Conservation (phyloP, 345 rosid genomes). For the Brassica incana region DNA sequence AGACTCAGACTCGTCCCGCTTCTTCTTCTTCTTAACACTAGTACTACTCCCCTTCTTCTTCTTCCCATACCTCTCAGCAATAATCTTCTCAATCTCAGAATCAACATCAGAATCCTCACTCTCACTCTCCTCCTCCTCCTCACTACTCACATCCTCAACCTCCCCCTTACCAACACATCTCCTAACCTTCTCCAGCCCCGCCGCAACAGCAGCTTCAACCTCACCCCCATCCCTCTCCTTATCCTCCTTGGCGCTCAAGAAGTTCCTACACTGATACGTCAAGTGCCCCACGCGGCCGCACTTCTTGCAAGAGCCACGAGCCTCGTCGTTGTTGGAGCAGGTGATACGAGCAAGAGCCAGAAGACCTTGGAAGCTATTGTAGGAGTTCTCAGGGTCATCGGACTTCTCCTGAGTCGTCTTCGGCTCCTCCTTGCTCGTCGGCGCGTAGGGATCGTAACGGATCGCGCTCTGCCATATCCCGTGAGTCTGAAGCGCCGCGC, state of each 20-base stretch:
- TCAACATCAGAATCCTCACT: conserved; percentile 80
- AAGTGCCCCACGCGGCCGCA: conserved; percentile 97
- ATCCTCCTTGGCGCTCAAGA: conserved; percentile 77
- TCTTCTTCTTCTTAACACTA: conserved; percentile 42
- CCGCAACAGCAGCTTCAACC: conserved; percentile 61
- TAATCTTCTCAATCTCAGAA: conserved; percentile 85
- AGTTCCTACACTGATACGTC: conserved; percentile 85
- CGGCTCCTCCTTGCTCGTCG: conserved; percentile 67
- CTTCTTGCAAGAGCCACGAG: conserved; percentile 88
- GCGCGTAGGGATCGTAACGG: conserved; percentile 95
- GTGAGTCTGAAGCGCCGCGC: conserved; percentile 96
- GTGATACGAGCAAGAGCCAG: conserved; percentile 83
- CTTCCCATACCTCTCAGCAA: conserved; percentile 76
- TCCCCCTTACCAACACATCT: conserved; percentile 53
- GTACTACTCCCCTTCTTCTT: conserved; percentile 30
- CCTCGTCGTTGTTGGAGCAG: conserved; percentile 72
- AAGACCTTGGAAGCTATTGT: conserved; percentile 80
- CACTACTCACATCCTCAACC: conserved; percentile 51
- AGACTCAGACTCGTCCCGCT: conserved; percentile 40
- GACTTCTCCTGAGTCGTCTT: conserved; percentile 49
- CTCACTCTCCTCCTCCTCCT: conserved; percentile 79
- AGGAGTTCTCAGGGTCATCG: conserved; percentile 64
- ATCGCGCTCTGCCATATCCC: conserved; percentile 99
- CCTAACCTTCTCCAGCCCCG: conserved; percentile 74
- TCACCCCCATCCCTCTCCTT: conserved; percentile 60